Evolutionary conservation across 352 stramenopile genomes (phyloP).

Genomic region (Pythium apleroticum): DNA sequence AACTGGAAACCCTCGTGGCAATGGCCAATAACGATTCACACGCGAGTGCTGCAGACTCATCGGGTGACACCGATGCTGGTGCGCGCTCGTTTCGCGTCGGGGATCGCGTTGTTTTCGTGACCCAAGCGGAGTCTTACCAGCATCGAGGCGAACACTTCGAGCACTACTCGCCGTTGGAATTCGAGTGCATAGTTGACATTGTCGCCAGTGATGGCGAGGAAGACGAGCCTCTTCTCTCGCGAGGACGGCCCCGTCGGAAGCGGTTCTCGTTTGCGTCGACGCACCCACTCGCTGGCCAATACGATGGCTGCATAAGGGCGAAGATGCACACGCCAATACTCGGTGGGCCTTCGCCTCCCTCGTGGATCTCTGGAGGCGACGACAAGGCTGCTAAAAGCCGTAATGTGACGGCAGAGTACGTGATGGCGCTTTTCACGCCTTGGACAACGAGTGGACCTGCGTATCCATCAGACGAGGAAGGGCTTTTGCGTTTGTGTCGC

Average conservation of each 20-base stretch:
- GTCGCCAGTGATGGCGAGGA: background rate
- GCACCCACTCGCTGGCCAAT: constrained; percentile 10
- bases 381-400: background rate
- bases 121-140: constrained; percentile 2
- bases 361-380: too few relatives aligned
- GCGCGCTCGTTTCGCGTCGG: background rate
- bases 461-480: too few relatives aligned
- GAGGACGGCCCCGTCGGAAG: background rate
- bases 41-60: too few relatives aligned
- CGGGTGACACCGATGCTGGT: too few relatives aligned
- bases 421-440: constrained; percentile 3
- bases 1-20: too few relatives aligned
- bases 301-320: background rate
- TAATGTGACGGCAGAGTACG: background rate
- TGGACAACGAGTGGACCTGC: too few relatives aligned
- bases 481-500: too few relatives aligned
- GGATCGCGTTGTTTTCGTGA: background rate
- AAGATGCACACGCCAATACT: constrained; percentile 19
- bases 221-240: too few relatives aligned
- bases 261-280: constrained; percentile 5
- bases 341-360: too few relatives aligned
- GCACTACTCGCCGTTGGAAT: constrained; percentile 12
- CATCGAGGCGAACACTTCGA: constrained; percentile 2
- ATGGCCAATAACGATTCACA: too few relatives aligned
- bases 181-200: constrained; percentile 16